These are phyloP conservation scores for Phlyctochytrium planicorne DNA, from an alignment of 192 early-diverging fungal species.

Conservation along the genomic window DNA sequence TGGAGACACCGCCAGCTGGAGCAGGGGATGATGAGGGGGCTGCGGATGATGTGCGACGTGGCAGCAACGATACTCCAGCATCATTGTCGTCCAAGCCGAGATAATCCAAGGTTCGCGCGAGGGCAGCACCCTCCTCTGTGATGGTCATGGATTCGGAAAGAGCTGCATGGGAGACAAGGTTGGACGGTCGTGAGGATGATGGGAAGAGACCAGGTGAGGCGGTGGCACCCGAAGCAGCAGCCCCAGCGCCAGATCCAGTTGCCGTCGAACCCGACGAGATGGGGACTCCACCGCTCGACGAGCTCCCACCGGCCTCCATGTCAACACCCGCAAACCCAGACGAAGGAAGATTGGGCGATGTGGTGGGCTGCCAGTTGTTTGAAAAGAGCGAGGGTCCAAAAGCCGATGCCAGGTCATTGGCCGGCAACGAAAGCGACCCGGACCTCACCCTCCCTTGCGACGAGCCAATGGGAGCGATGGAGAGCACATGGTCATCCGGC, in stretches of 20 bases:
- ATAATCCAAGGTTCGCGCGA: conserved; percentile 66
- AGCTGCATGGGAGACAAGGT: conserved; percentile 18
- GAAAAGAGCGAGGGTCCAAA: background rate
- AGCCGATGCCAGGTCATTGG: background rate
- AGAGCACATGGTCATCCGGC: conserved; percentile 13
- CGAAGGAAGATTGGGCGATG: background rate
- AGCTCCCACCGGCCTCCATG: background rate
- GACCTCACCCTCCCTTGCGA: conserved; percentile 35
- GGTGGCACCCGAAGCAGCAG: conserved; percentile 54
- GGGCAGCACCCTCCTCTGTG: conserved; percentile 25
- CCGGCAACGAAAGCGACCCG: conserved; percentile 44
- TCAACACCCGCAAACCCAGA: background rate
- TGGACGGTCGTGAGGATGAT: conserved; percentile 54
- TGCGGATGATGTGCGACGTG: conserved; percentile 10
- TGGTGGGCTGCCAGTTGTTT: background rate
- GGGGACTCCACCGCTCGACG: background rate
- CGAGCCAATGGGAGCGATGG: background rate
- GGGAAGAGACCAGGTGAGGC: conserved; percentile 62
- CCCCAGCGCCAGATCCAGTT: background rate
- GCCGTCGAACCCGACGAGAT: background rate
- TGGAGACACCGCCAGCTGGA: background rate
- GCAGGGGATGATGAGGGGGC: conserved; percentile 19
- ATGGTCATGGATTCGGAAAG: background rate
- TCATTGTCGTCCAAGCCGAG: conserved; percentile 66
- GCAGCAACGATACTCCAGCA: conserved; percentile 11